Evolutionary conservation across 2,329 filamentous ascomycete species (phyloP).

Genomic region (Aotearoamyces nothofagi): DNA sequence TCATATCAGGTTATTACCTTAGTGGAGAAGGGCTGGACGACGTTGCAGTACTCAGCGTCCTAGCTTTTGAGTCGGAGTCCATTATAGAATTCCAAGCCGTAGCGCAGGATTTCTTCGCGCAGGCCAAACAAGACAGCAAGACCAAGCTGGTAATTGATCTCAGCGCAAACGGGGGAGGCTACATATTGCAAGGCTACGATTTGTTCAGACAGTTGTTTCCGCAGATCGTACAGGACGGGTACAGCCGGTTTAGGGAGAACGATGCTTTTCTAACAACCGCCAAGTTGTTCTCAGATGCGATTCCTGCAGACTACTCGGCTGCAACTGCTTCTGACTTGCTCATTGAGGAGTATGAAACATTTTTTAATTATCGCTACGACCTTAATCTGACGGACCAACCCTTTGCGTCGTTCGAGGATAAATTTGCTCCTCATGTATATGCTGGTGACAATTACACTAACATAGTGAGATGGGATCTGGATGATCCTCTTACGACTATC

Average conservation of each 20-base stretch:
- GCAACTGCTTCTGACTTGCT: conserved; percentile 8
- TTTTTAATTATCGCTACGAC: conserved; percentile 15
- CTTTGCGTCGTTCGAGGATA: conserved; percentile 12
- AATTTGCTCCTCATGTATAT: conserved; percentile 12
- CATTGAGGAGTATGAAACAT: conserved; percentile 10
- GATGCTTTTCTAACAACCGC: conserved; percentile 11
- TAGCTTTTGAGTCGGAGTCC: conserved; percentile 13
- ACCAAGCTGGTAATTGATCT: conserved; percentile 50
- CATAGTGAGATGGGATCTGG: conserved; percentile 13
- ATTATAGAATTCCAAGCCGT: conserved; percentile 15
- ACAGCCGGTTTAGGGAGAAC: conserved; percentile 12
- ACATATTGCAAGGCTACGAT: conserved; percentile 29
- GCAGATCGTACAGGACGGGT: conserved; percentile 15
- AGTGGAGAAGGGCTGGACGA: conserved; percentile 14
- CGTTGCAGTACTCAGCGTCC: conserved; percentile 16
- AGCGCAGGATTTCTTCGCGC: conserved; percentile 25
- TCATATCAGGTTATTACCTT: conserved; percentile 17
- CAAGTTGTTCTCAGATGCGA: conserved; percentile 8
- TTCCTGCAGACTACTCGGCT: conserved; percentile 13
- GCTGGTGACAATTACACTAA: conserved; percentile 12
- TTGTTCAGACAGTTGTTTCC: conserved; percentile 28
- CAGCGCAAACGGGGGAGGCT: conserved; percentile 43
- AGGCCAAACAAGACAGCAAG: conserved; percentile 30
- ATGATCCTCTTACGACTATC: conserved; percentile 12
- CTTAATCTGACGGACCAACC: conserved; percentile 12